These are phyloP conservation scores for Tuber melanosporum DNA, from an alignment of 495 filamentous ascomycete species.

Conservation along the genomic window DNA sequence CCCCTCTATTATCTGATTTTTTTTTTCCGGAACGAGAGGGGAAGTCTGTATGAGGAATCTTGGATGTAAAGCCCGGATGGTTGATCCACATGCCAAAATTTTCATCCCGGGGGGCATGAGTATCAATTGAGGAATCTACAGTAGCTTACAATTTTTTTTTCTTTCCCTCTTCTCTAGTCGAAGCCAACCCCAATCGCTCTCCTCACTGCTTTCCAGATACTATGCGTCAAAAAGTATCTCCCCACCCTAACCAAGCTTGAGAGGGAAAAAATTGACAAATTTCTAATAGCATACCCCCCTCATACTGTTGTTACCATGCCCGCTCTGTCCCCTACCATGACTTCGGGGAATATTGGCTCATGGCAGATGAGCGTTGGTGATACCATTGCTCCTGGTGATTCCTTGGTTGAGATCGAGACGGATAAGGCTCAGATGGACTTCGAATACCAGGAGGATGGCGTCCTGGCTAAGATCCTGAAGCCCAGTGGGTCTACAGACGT, in stretches of 20 bases:
- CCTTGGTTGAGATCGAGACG: slow-evolving; percentile 99
- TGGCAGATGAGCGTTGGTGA: slow-evolving; percentile 99
- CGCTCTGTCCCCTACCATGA: slow-evolving; percentile 96
- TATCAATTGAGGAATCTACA: neutral
- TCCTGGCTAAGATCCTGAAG: slow-evolving; percentile 90
- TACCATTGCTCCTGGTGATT: slow-evolving; percentile 78
- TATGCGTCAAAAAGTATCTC: slow-evolving; percentile 72
- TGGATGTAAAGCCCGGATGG: neutral
- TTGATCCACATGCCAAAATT: neutral
- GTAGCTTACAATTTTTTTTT: neutral
- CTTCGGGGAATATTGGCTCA: slow-evolving; percentile 85
- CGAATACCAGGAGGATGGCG: slow-evolving; percentile 97
- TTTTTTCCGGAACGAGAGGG: neutral
- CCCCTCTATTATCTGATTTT: neutral
- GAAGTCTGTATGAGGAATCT: neutral
- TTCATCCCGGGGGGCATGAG: neutral
- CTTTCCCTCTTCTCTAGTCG: slow-evolving; percentile 19
- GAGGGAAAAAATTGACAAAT: slow-evolving; percentile 21
- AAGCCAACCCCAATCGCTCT: slow-evolving; percentile 34
- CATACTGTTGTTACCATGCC: slow-evolving; percentile 97
- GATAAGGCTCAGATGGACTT: slow-evolving; percentile 99
- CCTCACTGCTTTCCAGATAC: slow-evolving; percentile 53
- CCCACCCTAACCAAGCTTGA: slow-evolving; percentile 17
- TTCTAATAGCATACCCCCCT: slow-evolving; percentile 66
- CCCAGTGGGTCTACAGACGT: slow-evolving; percentile 92